Base-by-base conservation (phyloP, 2,329 filamentous ascomycete genomes). In the Lachnum nothofagi region DNA sequence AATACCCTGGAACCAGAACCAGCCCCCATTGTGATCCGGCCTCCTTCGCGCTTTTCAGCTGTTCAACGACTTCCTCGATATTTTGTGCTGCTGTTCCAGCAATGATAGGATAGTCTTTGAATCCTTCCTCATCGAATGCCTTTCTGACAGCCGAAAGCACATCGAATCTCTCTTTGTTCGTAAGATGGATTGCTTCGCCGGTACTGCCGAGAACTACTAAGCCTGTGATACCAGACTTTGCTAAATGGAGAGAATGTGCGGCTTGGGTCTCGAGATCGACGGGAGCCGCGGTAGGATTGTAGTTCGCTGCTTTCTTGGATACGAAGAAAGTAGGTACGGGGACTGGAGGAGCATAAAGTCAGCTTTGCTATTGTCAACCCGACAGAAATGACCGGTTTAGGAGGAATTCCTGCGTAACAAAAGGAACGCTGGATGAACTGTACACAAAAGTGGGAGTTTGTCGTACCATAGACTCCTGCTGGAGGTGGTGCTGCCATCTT, bases 1-100 rank as follows among this genome's bases (percentile, higher is more conserved):
- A 86, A 63, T 85, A 86, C 0, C 80, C 80, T 0, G 81, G 82
- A 35, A 78, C 78, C 39, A 86, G 72, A 29, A 81, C 78, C 50
- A 85, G 68, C 19, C 80, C 82, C 72, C 78, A 84, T 54, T 80
- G 75, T 10, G 77, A 76, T 9, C 80, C 79, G 0, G 80, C 79
- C 37, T 74, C 68, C 52, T 76, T 73, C 48, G 77, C 77, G 46
- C 67, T 63, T 8, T 63, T 54, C 47, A 73, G 51, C 61, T 79
- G 78, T 48, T 75, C 67, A 3, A 84, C 63, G 0, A 77, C 75
- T 54, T 79, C 77, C 25, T 76, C 73, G 23, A 82, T 70, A 51
- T 75, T 75, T 60, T 82, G 76, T 10, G 75, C 72, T 24, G 79
- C 71, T 0, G 78, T 79, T 2, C 79, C 79, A 0, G 76, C 77